Conservation (phyloP, 495 filamentous ascomycete species). For the Hyaloscypha hepaticicola region DNA sequence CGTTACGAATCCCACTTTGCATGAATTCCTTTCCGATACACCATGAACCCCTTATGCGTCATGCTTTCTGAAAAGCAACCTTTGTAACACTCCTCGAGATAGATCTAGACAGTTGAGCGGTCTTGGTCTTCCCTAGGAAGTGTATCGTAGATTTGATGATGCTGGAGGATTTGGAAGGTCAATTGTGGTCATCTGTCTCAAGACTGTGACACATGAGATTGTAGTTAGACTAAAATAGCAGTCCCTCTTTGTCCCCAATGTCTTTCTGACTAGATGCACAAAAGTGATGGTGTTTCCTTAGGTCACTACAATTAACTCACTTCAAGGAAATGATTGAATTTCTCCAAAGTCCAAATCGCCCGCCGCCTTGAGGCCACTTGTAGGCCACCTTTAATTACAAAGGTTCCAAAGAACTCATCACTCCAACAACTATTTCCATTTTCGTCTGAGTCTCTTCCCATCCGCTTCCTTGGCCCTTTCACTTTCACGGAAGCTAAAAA, state of each 20-base stretch:
- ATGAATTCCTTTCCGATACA: slow-evolving; percentile 22
- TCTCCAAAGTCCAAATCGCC: too few species aligned
- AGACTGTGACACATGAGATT: slow-evolving; percentile 24
- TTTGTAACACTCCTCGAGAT: slow-evolving; percentile 15
- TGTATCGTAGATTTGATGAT: slow-evolving; percentile 28
- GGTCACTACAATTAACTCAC: background rate
- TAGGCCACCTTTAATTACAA: too few species aligned
- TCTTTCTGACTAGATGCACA: background rate
- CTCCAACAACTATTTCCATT: too few species aligned
- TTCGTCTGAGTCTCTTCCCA: too few species aligned
- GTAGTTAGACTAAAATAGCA: slow-evolving; percentile 37
- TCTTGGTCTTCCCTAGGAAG: slow-evolving; percentile 20
- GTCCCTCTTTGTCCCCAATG: slow-evolving; percentile 30
- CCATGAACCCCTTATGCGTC: slow-evolving; percentile 22
- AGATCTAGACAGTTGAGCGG: slow-evolving; percentile 18
- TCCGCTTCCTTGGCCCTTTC: background rate
- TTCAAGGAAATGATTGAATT: too few species aligned
- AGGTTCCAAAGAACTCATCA: too few species aligned
- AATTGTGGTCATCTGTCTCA: slow-evolving; percentile 14
- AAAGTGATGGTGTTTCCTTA: background rate
- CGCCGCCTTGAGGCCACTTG: too few species aligned
- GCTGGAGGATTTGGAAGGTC: slow-evolving; percentile 26
- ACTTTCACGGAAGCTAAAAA: background rate
- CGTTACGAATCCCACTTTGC: slow-evolving; percentile 28
- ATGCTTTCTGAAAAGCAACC: slow-evolving; percentile 17